phyloP scores from a whole-genome alignment of 768 basidiomycete species.

The Pluteus cervinus region DNA sequence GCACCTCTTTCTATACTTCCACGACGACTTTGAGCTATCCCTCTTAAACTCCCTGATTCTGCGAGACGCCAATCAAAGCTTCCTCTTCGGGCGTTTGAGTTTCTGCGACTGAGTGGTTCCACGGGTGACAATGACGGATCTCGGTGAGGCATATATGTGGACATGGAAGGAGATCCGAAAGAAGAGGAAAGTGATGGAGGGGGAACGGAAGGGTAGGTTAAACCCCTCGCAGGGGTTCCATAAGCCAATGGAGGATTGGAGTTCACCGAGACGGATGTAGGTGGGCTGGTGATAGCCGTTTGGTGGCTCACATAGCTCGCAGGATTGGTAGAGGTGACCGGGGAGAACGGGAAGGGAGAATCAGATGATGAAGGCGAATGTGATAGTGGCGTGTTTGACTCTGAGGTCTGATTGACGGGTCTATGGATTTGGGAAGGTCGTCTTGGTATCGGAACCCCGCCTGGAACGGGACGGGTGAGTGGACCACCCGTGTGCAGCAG shows the following conservation, averaged over 20 bases:
- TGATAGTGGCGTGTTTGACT: constrained; percentile 56
- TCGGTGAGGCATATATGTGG: constrained; percentile 38
- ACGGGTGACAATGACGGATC: constrained; percentile 44
- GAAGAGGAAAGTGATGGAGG: constrained; percentile 78
- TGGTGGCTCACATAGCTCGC: constrained; percentile 51
- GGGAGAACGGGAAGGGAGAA: constrained; percentile 66
- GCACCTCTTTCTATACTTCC: constrained; percentile 59
- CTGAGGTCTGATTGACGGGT: constrained; percentile 39
- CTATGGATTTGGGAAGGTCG: constrained; percentile 60
- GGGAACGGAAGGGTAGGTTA: constrained; percentile 80
- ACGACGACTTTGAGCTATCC: constrained; percentile 40
- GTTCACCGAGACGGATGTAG: constrained; percentile 52
- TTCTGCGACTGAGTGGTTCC: constrained; percentile 49
- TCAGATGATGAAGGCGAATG: constrained; percentile 62
- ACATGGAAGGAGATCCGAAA: constrained; percentile 62
- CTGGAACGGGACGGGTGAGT: constrained; percentile 26
- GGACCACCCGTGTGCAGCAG: constrained; percentile 28
- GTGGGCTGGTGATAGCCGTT: constrained; percentile 71
- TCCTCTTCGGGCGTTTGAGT: constrained; percentile 37
- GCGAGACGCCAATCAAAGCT: constrained; percentile 27
- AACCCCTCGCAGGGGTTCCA: constrained; percentile 29
- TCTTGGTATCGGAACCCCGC: constrained; percentile 74
- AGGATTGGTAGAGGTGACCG: constrained; percentile 44
- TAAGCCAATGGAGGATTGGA: constrained; percentile 31
- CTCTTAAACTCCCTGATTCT: constrained; percentile 26